phyloP scores from a whole-genome alignment of 2,329 filamentous ascomycete species.

The Rugonectria rugulosa region DNA sequence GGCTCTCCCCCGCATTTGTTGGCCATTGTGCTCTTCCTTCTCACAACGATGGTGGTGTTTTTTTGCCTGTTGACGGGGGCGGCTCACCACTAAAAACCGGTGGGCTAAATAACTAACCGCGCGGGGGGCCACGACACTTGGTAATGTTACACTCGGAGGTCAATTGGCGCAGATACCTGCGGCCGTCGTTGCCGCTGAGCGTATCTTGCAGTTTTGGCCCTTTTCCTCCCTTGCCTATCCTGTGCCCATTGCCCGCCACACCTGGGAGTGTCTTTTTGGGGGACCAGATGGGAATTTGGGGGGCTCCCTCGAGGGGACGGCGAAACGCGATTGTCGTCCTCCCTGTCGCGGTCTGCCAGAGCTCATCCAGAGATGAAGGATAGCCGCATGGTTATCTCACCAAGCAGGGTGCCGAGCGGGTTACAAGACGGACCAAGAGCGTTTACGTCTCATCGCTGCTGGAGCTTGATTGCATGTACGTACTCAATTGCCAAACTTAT shows the following conservation, averaged over 20 bases:
- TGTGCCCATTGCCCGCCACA: slow-evolving; percentile 18
- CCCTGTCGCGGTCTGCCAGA: too few relatives aligned
- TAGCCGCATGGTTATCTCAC: too few relatives aligned
- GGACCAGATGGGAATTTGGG: slow-evolving; percentile 14
- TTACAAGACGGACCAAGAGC: too few relatives aligned
- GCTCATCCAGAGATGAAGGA: too few relatives aligned
- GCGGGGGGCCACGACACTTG: slow-evolving; percentile 4
- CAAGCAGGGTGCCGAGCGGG: too few relatives aligned
- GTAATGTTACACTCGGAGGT: slow-evolving; percentile 1
- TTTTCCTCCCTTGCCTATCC: slow-evolving; percentile 17
- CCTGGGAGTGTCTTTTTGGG: slow-evolving; percentile 11
- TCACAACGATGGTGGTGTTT: slow-evolving; percentile 12
- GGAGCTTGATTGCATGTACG: too few relatives aligned
- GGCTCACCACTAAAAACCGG: not conserved
- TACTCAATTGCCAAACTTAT: too few relatives aligned
- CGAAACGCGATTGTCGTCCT: too few relatives aligned
- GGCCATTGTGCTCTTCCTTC: not conserved
- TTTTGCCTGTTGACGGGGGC: not conserved
- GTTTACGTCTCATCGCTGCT: too few relatives aligned
- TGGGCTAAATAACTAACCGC: not conserved
- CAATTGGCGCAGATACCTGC: slow-evolving; percentile 20
- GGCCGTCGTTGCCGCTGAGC: slow-evolving; percentile 25
- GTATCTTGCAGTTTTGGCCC: slow-evolving; percentile 21
- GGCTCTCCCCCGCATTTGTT: slow-evolving; percentile 37
- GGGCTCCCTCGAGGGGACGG: too few relatives aligned